These are phyloP conservation scores for Neurospora discreta DNA, from an alignment of 495 filamentous ascomycete genomes.

Conservation along the genomic window DNA sequence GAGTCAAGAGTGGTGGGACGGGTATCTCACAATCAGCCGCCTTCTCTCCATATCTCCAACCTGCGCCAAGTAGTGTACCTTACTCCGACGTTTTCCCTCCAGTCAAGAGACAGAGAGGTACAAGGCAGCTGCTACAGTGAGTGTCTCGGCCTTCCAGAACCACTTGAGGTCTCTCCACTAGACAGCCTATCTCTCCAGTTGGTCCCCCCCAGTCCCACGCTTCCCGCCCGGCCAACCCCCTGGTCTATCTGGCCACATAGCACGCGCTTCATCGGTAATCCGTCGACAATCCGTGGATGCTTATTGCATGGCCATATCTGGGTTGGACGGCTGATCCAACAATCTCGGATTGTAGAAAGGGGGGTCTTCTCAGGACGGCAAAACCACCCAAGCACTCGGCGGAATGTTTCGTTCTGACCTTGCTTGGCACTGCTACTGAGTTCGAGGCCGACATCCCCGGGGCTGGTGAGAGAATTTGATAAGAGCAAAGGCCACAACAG, in stretches of 20 bases:
- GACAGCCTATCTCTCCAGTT: neutral
- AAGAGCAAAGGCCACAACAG: neutral
- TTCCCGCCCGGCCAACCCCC: neutral
- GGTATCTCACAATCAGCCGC: neutral
- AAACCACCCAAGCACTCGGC: neutral
- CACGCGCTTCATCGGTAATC: neutral
- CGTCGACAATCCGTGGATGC: neutral
- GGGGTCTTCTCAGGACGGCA: neutral
- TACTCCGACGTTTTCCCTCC: constrained; percentile 3
- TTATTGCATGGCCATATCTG: neutral
- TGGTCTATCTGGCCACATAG: neutral
- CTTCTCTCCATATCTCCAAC: neutral
- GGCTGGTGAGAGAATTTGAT: neutral
- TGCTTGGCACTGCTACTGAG: constrained; percentile 1
- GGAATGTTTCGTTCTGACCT: neutral
- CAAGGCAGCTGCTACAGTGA: neutral
- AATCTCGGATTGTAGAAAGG: neutral
- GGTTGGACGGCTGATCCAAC: neutral
- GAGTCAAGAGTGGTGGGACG: constrained; percentile 3
- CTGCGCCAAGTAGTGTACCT: neutral
- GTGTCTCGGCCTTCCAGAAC: neutral
- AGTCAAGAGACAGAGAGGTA: neutral
- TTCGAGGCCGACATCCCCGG: neutral
- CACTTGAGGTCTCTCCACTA: neutral
- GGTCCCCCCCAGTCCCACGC: neutral